Evolutionary conservation across 1,284 basidiomycete genomes (phyloP), one percentile per base, ranked within the genome.

Genomic region (Ustilago crameri): DNA sequence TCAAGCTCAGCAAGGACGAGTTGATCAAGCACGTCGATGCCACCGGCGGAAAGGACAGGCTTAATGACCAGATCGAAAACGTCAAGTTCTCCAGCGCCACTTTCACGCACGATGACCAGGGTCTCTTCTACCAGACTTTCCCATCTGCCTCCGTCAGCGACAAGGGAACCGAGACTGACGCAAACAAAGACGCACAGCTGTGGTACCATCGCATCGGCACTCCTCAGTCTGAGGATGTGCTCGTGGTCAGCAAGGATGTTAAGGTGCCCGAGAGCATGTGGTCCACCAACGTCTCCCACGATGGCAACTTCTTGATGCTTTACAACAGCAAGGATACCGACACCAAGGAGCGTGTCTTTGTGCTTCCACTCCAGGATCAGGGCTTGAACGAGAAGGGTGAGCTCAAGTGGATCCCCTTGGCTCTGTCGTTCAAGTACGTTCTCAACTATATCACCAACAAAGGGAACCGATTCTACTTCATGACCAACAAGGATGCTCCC

Each of bases 121-220:
- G 81, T 37, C 51, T 83, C 50, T 81, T 83, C 54, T 83, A 82
- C 67, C 80, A 81, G 57, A 66, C 64, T 24, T 82, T 62, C 58
- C 81, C 81, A 17, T 64, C 74, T 0, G 66, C 54, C 15, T 55
- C 35, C n/a, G 74, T 71, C n/a, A 47, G 48, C 18, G 79, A 81
- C 73, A 68, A 74, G 40, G 81, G 81, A 18, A 81, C 79, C 12
- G 80, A 81, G 53, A 83, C 79, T 27, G 79, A 81, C 37, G 76
- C 72, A 50, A 81, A 74, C 61, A 73, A 75, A 41, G 75, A 82
- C 37, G 81, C 81, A 0, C 66, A 70, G 60, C 74, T 83, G 20
- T 81, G 67, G 66, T 83, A 80, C 65, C 81, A 83, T 58, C 55
- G 61, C 17, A 56, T 83, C 32, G 81, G 81, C 32, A 78, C 76